Percentiles rank a stretch among this genome's conserved stretches.
phyloP scores from a whole-genome alignment of 2,329 filamentous ascomycete species.

The Penicillium sp. region DNA sequence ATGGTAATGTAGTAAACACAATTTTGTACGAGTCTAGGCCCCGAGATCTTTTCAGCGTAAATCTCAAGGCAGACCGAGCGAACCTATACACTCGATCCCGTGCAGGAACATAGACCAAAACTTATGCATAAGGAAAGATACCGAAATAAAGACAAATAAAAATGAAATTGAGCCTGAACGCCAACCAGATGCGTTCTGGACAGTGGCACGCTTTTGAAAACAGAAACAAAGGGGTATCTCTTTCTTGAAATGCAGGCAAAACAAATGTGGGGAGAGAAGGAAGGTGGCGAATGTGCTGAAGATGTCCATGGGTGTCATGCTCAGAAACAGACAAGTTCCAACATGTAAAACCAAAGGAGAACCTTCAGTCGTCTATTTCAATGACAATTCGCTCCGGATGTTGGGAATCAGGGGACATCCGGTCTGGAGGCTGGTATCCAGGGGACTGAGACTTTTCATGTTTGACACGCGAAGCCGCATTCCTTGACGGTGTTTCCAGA shows the following conservation, averaged over 20 bases:
- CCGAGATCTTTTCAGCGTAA: not conserved
- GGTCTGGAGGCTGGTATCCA: not conserved
- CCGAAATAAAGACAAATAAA: not conserved
- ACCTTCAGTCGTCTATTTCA: slow-evolving; percentile 23
- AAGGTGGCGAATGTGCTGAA: not conserved
- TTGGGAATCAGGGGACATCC: not conserved
- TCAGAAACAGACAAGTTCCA: not conserved
- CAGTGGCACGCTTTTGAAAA: not conserved
- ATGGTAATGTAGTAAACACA: not conserved
- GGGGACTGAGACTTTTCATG: not conserved
- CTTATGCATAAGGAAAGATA: not conserved
- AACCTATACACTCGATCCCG: not conserved
- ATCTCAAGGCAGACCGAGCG: not conserved
- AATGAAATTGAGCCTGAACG: not conserved
- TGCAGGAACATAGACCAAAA: not conserved
- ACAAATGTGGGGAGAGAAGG: not conserved
- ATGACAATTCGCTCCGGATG: slow-evolving; percentile 13
- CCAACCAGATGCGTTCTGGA: not conserved
- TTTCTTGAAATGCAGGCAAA: not conserved
- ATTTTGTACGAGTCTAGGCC: not conserved
- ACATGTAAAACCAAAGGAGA: not conserved
- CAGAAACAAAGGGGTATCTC: slow-evolving; percentile 1
- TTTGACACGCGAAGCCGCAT: not conserved
- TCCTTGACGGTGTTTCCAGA: not conserved
- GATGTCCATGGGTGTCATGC: not conserved